Base-by-base conservation (phyloP, 805 yeast genomes). In the Saturnispora silvae region DNA sequence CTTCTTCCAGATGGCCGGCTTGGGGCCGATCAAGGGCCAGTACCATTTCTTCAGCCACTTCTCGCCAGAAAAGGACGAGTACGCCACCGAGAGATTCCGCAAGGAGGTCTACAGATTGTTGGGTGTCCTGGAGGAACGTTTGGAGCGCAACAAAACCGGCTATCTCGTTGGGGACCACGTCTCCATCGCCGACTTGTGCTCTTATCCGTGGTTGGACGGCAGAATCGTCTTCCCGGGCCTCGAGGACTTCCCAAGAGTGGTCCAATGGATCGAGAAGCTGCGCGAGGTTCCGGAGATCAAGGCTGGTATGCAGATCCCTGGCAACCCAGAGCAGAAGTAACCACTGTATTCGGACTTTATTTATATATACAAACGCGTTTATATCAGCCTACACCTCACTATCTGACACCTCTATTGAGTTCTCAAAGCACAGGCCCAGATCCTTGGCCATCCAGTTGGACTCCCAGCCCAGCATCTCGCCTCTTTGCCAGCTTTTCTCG, bases 11-110 rank as follows among this genome's bases (percentile, higher is more conserved):
- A 65, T 70, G 59, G 75, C 77, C 43, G 71, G 72, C 6, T 56
- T 69, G 28, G 77, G 78, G 23, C 81, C 82, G 40, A 71, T 67
- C 66, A 75, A 68, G 48, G 82, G 83, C 9, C 81, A 76, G 50
- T 71, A 70, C 29, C 51, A 55, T 42, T 76, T 69, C 50, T 77
- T 75, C 49, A 28, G 41, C 2, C 15, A 38, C 4, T 64, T 40
- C 47, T 72, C 78, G 5, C 53, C 59, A 0, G 81, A 71, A 43
- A 68, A 73, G 47, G 49, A 72, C 31, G 72, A 67, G 17, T 75
- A 72, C 48, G 81, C 64, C 15, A 67, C 70, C 35, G 59, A 67
- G 20, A 61, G 82, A 44, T 77, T 67, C 49, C 37, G 46, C 7
- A 60, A 57, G 20, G 82, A 77, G 46, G 64, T 76, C 7, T 56